phyloP scores from a whole-genome alignment of 805 yeast genomes.

The Myxozyma sirexii region DNA sequence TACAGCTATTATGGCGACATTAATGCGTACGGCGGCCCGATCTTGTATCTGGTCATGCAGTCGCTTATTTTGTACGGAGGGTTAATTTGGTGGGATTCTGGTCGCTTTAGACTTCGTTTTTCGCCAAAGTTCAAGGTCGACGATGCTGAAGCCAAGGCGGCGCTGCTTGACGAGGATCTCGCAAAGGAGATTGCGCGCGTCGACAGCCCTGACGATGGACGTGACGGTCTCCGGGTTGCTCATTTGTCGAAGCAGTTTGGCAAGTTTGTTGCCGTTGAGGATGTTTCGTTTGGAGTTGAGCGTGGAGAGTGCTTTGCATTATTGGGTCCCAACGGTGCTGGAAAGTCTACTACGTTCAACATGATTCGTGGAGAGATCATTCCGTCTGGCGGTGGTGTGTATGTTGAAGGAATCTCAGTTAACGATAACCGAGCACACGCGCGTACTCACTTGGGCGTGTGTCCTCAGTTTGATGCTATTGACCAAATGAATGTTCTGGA shows the following conservation, averaged over 20 bases:
- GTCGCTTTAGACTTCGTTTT: conserved; percentile 36
- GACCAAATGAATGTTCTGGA: conserved; percentile 43
- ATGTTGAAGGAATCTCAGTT: conserved; percentile 40
- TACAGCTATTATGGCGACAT: conserved; percentile 41
- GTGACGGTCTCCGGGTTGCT: conserved; percentile 39
- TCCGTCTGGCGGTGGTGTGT: conserved; percentile 40
- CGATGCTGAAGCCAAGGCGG: conserved; percentile 30
- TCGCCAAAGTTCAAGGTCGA: conserved; percentile 7
- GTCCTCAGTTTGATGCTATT: conserved; percentile 47
- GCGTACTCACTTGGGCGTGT: conserved; percentile 43
- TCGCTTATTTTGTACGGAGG: conserved; percentile 33
- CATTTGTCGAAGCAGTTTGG: conserved; percentile 41
- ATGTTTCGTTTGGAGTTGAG: conserved; percentile 43
- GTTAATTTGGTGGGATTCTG: conserved; percentile 44
- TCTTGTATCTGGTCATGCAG: conserved; percentile 41
- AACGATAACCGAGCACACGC: conserved; percentile 39
- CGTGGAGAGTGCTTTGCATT: conserved; percentile 44
- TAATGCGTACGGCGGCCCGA: conserved; percentile 43
- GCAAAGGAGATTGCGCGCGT: conserved; percentile 36
- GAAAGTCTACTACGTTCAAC: conserved; percentile 45
- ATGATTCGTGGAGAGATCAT: conserved; percentile 45
- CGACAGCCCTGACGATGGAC: conserved; percentile 36
- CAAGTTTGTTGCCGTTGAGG: conserved; percentile 39
- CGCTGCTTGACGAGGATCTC: conserved; percentile 35
- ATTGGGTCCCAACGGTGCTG: conserved; percentile 46